Evolutionary conservation across 768 basidiomycete species (phyloP).

Genomic region (Suillus sp.): DNA sequence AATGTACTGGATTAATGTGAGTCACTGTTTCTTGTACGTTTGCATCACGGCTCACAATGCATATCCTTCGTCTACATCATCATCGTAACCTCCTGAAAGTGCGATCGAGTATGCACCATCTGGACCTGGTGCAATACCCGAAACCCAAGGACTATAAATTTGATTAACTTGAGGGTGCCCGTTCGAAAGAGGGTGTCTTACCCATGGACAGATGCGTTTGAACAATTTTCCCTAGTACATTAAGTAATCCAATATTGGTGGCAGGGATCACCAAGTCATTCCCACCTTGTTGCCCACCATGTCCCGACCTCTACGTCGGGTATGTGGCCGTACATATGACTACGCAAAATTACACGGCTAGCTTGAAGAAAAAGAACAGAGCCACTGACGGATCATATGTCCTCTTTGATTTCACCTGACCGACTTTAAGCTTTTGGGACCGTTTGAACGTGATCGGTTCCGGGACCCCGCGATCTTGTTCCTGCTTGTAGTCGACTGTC

Average conservation of each 20-base stretch:
- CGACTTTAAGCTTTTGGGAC: conserved; percentile 37
- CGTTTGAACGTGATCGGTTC: conserved; percentile 42
- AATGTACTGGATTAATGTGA: conserved; percentile 56
- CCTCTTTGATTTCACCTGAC: conserved; percentile 36
- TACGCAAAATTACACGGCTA: conserved; percentile 29
- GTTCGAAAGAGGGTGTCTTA: conserved; percentile 40
- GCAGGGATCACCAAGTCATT: background rate
- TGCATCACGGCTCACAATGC: conserved; percentile 62
- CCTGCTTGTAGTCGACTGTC: conserved; percentile 53
- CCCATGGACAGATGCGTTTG: conserved; percentile 83
- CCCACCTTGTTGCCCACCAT: conserved; percentile 77
- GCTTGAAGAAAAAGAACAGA: conserved; percentile 22
- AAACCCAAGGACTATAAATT: conserved; percentile 70
- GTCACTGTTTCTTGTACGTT: background rate
- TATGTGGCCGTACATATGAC: conserved; percentile 80
- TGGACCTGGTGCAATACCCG: conserved; percentile 64
- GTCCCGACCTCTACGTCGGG: conserved; percentile 78
- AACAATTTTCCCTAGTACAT: conserved; percentile 55
- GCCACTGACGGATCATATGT: conserved; percentile 35
- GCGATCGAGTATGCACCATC: conserved; percentile 84
- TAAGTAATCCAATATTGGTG: conserved; percentile 2
- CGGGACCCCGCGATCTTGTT: conserved; percentile 38
- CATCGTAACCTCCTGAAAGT: conserved; percentile 87
- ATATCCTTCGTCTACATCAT: conserved; percentile 81
- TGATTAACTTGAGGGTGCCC: conserved; percentile 10